Evolutionary conservation across 768 basidiomycete species (phyloP).

Genomic region (Cytidiella melzeri): DNA sequence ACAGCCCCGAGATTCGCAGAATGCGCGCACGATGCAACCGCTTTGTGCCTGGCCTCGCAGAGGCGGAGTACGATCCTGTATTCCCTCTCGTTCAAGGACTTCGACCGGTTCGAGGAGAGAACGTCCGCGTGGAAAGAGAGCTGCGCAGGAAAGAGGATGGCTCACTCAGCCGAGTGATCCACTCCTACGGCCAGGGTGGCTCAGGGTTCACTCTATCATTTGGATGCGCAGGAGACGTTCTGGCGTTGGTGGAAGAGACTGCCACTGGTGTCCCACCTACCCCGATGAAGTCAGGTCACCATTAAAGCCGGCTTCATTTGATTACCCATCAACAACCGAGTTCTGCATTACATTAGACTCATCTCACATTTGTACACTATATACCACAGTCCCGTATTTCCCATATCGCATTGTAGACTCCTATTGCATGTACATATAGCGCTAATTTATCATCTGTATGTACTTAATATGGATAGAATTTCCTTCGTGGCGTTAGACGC

Average conservation of each 20-base stretch:
- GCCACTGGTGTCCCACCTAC: constrained; percentile 10
- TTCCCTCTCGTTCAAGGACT: constrained; percentile 17
- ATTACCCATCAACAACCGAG: background rate
- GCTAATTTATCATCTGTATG: background rate
- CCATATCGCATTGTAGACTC: background rate
- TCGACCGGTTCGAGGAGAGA: constrained; percentile 12
- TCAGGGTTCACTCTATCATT: constrained; percentile 19
- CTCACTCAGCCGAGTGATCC: constrained; percentile 15
- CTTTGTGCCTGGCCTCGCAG: constrained; percentile 15
- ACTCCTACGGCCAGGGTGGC: constrained; percentile 20
- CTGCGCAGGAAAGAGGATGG: constrained; percentile 8
- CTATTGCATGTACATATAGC: background rate
- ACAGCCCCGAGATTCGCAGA: constrained; percentile 14
- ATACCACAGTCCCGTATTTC: background rate
- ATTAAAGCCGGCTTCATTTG: background rate
- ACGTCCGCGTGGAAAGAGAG: constrained; percentile 18
- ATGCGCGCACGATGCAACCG: constrained; percentile 16
- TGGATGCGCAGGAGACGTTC: constrained; percentile 19
- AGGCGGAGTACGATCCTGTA: constrained; percentile 12
- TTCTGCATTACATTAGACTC: too few species aligned
- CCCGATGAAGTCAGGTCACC: background rate
- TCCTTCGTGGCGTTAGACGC: background rate
- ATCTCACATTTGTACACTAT: background rate
- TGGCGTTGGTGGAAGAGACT: constrained; percentile 14
- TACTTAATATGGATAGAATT: background rate